Evolutionary conservation across 225 moss, liverwort and hornwort species (phyloP).

Genomic region (Bryoerythrophyllum caledonicum): DNA sequence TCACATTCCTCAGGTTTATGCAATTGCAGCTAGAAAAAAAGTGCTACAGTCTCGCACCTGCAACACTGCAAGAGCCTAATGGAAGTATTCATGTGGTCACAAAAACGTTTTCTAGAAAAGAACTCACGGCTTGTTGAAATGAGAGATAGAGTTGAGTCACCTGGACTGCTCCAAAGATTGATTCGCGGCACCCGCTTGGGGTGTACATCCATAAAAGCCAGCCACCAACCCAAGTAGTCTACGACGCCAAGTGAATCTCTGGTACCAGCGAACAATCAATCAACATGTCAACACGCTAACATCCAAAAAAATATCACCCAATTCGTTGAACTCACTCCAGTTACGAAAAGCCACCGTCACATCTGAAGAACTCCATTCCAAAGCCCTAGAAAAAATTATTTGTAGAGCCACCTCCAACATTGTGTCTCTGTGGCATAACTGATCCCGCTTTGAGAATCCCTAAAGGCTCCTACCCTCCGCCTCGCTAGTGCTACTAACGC

Average conservation of each 20-base stretch:
- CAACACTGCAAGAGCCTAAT: conserved; percentile 6
- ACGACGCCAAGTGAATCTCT: conserved; percentile 66
- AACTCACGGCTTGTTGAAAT: not conserved
- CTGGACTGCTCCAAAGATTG: conserved; percentile 61
- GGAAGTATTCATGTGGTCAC: not conserved
- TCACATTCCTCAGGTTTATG: conserved; percentile 4
- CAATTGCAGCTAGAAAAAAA: conserved; percentile 10
- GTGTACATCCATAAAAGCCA: conserved; percentile 53
- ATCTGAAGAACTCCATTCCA: no score
- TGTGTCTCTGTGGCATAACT: no score
- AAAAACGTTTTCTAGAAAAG: not conserved
- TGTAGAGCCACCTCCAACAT: no score
- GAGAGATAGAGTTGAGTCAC: conserved; percentile 26
- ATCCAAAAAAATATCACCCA: no score
- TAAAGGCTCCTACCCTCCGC: no score
- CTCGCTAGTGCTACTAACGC: no score
- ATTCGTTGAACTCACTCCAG: no score
- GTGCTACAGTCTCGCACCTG: conserved; percentile 19
- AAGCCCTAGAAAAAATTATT: no score
- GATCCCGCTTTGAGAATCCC: no score
- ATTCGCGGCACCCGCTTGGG: conserved; percentile 49
- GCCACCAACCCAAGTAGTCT: conserved; percentile 53
- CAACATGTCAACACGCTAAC: no score
- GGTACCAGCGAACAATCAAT: not conserved
- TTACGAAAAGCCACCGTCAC: no score